Evolutionary conservation across 495 filamentous ascomycete species (phyloP).

Genomic region (Staphylotrichum longicolle): DNA sequence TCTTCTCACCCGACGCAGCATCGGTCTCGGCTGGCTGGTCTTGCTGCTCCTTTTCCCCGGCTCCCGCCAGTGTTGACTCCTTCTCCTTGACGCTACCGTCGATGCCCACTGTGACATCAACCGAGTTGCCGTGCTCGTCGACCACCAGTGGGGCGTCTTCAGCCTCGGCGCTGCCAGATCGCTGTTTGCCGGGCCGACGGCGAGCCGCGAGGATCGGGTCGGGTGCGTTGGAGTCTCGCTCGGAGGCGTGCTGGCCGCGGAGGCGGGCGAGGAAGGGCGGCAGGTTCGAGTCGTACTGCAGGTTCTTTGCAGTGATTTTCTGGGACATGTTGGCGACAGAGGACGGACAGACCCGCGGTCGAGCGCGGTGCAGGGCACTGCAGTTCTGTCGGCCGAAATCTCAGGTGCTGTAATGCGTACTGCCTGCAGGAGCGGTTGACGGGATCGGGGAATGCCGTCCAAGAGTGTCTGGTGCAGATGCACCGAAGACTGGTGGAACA

Average conservation of each 20-base stretch:
- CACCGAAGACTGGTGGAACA: too few species aligned
- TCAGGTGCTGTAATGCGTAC: too few species aligned
- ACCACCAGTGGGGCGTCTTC: slow-evolving; percentile 49
- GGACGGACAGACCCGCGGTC: too few species aligned
- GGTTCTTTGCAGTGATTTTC: slow-evolving; percentile 55
- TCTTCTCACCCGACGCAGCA: slow-evolving; percentile 5
- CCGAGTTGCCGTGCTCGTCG: slow-evolving; percentile 46
- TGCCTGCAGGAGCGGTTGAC: too few species aligned
- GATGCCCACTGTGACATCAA: slow-evolving; percentile 39
- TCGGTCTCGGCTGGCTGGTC: neutral
- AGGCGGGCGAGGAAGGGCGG: slow-evolving; percentile 56
- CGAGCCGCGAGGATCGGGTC: slow-evolving; percentile 46
- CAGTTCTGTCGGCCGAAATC: too few species aligned
- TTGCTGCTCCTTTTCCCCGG: neutral
- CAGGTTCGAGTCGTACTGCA: slow-evolving; percentile 48
- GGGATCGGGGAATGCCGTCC: too few species aligned
- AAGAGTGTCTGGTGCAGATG: too few species aligned
- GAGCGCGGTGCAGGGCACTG: too few species aligned
- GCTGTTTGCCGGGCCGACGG: slow-evolving; percentile 38
- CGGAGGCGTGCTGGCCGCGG: slow-evolving; percentile 37
- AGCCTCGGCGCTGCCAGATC: slow-evolving; percentile 48
- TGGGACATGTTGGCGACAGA: slow-evolving; percentile 30
- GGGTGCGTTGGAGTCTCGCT: slow-evolving; percentile 31
- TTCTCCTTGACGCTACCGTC: slow-evolving; percentile 34
- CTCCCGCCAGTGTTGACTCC: neutral